A percentile compares a stretch with the other conserved stretches of the same genome.
These are phyloP conservation scores for Xylaria intraflava DNA, from an alignment of 495 filamentous ascomycete genomes.

Conservation along the genomic window DNA sequence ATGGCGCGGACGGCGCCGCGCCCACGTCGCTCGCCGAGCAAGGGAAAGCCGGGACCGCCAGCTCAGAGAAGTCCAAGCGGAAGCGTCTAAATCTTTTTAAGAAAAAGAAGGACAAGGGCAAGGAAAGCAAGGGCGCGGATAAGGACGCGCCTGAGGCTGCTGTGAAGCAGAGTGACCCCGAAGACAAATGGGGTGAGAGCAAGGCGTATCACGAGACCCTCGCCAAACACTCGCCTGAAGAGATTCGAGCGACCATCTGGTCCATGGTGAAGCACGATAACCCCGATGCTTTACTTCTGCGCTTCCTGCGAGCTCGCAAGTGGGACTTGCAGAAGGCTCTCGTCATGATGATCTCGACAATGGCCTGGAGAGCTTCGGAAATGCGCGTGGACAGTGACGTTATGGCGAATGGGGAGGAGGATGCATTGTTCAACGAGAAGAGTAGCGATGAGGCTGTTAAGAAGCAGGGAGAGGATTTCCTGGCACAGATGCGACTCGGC, in stretches of 20 bases:
- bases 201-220: constrained; percentile 81
- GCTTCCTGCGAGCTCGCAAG: constrained; percentile 88
- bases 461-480: constrained; percentile 68
- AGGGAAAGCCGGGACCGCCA: constrained; percentile 18
- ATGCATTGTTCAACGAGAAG: constrained; percentile 54
- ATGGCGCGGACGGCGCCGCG: constrained; percentile 20
- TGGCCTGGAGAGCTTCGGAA: constrained; percentile 80
- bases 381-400: constrained; percentile 84
- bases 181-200: constrained; percentile 90
- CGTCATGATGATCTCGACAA: constrained; percentile 89
- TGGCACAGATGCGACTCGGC: constrained; percentile 80
- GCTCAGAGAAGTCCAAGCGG: constrained; percentile 61
- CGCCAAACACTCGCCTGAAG: constrained; percentile 65
- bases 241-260: constrained; percentile 81
- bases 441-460: constrained; percentile 52
- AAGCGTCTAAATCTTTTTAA: constrained; percentile 56
- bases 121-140: constrained; percentile 52
- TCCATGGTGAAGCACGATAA: constrained; percentile 93
- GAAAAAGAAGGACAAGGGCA: constrained; percentile 28
- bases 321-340: constrained; percentile 93
- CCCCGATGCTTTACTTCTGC: constrained; percentile 78
- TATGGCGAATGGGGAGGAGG: constrained; percentile 68
- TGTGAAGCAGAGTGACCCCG: constrained; percentile 48
- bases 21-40: constrained; percentile 18
- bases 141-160: constrained; percentile 26